Evolutionary conservation across 2,329 filamentous ascomycete genomes (phyloP), one percentile per base, ranked within the genome.

Genomic region (Xylaria sp.): DNA sequence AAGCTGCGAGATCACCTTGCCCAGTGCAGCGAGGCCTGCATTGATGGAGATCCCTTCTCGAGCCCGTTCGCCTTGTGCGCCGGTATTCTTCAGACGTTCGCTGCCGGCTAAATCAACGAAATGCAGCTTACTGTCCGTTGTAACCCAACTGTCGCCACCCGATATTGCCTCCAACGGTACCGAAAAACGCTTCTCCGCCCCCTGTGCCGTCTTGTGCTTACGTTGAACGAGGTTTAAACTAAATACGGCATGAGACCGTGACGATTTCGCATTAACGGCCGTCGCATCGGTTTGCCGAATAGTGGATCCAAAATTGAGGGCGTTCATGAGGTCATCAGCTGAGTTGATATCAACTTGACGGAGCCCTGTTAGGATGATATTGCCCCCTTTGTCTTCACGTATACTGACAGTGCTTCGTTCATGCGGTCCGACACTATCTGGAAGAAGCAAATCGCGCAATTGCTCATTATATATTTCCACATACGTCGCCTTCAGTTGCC

Each of bases 31-130:
- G 70, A 99, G 88, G 69, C 96, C 96, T 48, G 93, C 96, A 77
- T 99, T 99, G 85, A 99, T 99, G 13, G 95, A 97, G 69, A 99
- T 99, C 75, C 96, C 96, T 81, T 99, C 96, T 79, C 91, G 95
- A 48, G 96, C 96, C 66, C 96, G 89, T 75, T 98, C 96, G 52
- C 96, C 96, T 72, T 97, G 94, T 0, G 96, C 96, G 41, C 94
- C 94, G 0, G 96, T 99, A 76, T 99, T 98, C 84, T 99, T 99
- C 77, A 99, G 84, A 75, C 96, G 89, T 83, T 99, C 96, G 79
- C 96, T 98, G 73, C 96, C 96, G 61, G 96, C 96, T 80, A 99
- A 84, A 88, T 99, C 96, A 69, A 99, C 96, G 78, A 99, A 99
- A 80, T 99, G 96, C 60, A 99, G 87, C 82, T 99, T 99, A 89